A percentile compares a stretch with the other conserved stretches of the same genome.
Evolutionary conservation across 2,329 filamentous ascomycete genomes (phyloP).

Genomic region (Aspergillus latus): DNA sequence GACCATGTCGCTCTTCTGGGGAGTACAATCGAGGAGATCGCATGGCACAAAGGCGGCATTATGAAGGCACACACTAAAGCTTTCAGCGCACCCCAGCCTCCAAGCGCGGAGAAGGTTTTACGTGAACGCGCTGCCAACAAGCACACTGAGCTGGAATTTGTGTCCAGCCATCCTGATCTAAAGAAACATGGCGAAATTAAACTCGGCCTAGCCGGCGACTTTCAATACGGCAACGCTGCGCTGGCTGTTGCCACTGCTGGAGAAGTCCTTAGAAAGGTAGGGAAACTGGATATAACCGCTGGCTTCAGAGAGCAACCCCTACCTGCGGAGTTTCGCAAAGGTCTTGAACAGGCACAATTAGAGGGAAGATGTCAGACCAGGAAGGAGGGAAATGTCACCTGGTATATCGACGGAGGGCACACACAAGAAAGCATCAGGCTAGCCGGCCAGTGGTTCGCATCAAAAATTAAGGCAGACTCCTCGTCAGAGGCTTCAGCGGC

Average conservation of each 20-base stretch:
- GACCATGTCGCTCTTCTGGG: slow-evolving; percentile 83
- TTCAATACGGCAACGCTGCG: slow-evolving; percentile 63
- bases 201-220: slow-evolving; percentile 61
- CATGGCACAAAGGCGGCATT: slow-evolving; percentile 91
- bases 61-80: slow-evolving; percentile 67
- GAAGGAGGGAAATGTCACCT: slow-evolving; percentile 58
- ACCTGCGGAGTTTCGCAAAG: slow-evolving; percentile 62
- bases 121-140: slow-evolving; percentile 55
- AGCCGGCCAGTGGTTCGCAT: slow-evolving; percentile 74
- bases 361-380: slow-evolving; percentile 76
- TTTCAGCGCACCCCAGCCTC: slow-evolving; percentile 62
- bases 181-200: slow-evolving; percentile 45
- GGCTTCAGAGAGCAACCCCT: slow-evolving; percentile 47
- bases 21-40: slow-evolving; percentile 73
- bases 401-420: slow-evolving; percentile 87
- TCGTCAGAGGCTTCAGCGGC: slow-evolving; percentile 28
- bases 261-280: slow-evolving; percentile 40
- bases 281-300: slow-evolving; percentile 37
- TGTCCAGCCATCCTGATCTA: slow-evolving; percentile 50
- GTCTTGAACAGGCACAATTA: slow-evolving; percentile 66
- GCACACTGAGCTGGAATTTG: slow-evolving; percentile 48
- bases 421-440: slow-evolving; percentile 79
- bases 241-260: slow-evolving; percentile 55
- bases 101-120: slow-evolving; percentile 57
- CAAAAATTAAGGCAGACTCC: slow-evolving; percentile 42